phyloP scores from a whole-genome alignment of 2,329 filamentous ascomycete genomes.

The Aspergillus carbonarius region DNA sequence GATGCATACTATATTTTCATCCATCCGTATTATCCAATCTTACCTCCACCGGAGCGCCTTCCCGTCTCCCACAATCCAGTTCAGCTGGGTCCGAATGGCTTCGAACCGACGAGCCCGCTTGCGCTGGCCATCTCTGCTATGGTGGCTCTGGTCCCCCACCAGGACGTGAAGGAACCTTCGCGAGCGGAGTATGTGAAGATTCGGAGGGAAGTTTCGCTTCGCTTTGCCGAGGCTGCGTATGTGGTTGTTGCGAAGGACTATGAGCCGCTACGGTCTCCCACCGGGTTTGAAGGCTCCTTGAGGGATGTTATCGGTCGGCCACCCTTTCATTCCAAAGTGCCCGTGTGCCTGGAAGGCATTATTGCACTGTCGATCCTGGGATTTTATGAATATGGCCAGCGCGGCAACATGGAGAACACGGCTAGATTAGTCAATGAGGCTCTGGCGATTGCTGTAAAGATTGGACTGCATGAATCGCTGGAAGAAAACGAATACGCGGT shows the following conservation, averaged over 20 bases:
- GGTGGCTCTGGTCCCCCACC: conserved; percentile 27
- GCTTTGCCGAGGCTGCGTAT: conserved; percentile 24
- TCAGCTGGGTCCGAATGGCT: conserved; percentile 1
- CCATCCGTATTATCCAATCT: conserved; percentile 30
- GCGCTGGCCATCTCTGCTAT: conserved; percentile 30
- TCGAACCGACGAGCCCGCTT: conserved; percentile 26
- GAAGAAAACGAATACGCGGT: conserved; percentile 24
- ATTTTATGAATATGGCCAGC: conserved; percentile 33
- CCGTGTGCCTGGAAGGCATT: conserved; percentile 27
- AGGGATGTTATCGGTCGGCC: conserved; percentile 9
- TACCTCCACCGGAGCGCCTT: conserved; percentile 23
- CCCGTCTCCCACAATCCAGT: conserved; percentile 19
- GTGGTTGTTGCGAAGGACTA: conserved; percentile 27
- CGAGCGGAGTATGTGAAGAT: conserved; percentile 19
- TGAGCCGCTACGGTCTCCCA: conserved; percentile 18
- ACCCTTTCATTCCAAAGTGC: conserved; percentile 20
- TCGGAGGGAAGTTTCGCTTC: conserved; percentile 25
- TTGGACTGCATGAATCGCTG: conserved; percentile 25
- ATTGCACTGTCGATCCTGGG: conserved; percentile 28
- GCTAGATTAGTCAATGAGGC: conserved; percentile 30
- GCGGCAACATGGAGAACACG: conserved; percentile 31
- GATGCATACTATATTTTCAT: conserved; percentile 35
- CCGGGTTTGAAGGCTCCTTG: conserved; percentile 9
- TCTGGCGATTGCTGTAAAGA: conserved; percentile 24
- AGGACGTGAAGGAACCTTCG: conserved; percentile 20